Base-by-base conservation (phyloP, 1,139 yeast species). In the Yamadazyma dushanensis region DNA sequence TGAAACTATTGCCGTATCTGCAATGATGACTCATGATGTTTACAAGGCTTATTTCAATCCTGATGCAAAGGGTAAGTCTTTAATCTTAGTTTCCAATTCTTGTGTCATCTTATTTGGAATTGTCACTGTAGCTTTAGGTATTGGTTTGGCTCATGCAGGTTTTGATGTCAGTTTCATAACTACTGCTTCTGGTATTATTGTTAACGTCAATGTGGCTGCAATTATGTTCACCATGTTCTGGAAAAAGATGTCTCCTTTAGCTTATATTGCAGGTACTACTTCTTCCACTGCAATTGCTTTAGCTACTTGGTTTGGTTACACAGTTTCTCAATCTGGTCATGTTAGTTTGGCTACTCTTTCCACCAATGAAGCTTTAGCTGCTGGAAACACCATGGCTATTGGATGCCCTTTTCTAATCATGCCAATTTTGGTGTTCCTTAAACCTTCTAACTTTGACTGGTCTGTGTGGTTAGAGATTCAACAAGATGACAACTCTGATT, bases 241-340 rank as follows among this genome's bases (percentile, higher is more conserved):
- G 50, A 71, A 71, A 35, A 77, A 76, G 19, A 66, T 74, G 34
- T 66, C 76, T 2, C 54, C 53, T 28, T 52, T 57, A 35, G 68
- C 74, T 10, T 70, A 71, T 11, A 45, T 60, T 19, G 51, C 61
- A 16, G 70, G 79, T 3, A 75, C 79, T 1, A 65, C 75, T 11
- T 41, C 70, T 16, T 76, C 79, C 1, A 64, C 78, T 2, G 46
- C 54, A 1, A 53, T 65, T 20, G 76, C 76, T 14, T 44, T 76
- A 29, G 63, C 59, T 8, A 61, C 73, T 16, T 76, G 82, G 82
- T 53, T 74, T 26, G 74, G 67, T 5, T 29, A 54, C 50, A 38
- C 51, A 34, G 18, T 49, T 44, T 40, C 50, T 43, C 40, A 72
- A 69, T 26, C 51, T 50, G 58, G 45, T 18, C 34, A 33, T 2